Percentiles rank a stretch among this genome's conserved stretches.
These are phyloP conservation scores for Phytophthora europaea DNA, from an alignment of 352 stramenopile species.

Conservation along the genomic window DNA sequence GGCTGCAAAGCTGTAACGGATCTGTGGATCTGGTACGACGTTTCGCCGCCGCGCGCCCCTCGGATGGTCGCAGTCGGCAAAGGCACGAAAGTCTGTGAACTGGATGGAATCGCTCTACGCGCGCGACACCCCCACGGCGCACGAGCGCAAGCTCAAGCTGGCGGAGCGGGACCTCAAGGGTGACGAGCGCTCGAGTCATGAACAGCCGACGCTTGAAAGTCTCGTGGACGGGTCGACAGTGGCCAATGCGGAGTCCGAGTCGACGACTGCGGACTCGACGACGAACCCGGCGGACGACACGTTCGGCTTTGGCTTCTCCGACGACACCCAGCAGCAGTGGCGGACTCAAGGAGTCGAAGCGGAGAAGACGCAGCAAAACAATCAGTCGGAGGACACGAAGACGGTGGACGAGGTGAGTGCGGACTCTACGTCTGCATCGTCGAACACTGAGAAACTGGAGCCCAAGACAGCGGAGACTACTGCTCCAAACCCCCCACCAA, in stretches of 20 bases:
- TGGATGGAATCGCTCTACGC: constrained; percentile 51
- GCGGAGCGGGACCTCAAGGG: constrained; percentile 10
- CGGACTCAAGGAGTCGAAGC: background rate
- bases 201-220: constrained; percentile 20
- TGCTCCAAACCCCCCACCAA: constrained; percentile 3
- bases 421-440: background rate
- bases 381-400: constrained; percentile 21
- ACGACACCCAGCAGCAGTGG: constrained; percentile 26
- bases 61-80: constrained; percentile 23
- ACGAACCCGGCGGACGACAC: constrained; percentile 21
- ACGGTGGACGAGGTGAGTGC: constrained; percentile 38
- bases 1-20: constrained; percentile 6
- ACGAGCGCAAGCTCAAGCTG: constrained; percentile 32
- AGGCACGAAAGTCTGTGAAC: constrained; percentile 7
- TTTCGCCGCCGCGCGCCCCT: constrained; percentile 23
- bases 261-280: constrained; percentile 2
- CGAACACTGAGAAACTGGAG: constrained; percentile 21
- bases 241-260: background rate
- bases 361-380: constrained; percentile 14
- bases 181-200: background rate
- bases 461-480: constrained; percentile 14
- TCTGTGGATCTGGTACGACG: constrained; percentile 19
- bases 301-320: constrained; percentile 41
- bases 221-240: constrained; percentile 19
- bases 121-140: constrained; percentile 38